A percentile compares a stretch with the other conserved stretches of the same genome.
phyloP scores from a whole-genome alignment of 1,139 yeast genomes.

The Candida mesenterica region DNA sequence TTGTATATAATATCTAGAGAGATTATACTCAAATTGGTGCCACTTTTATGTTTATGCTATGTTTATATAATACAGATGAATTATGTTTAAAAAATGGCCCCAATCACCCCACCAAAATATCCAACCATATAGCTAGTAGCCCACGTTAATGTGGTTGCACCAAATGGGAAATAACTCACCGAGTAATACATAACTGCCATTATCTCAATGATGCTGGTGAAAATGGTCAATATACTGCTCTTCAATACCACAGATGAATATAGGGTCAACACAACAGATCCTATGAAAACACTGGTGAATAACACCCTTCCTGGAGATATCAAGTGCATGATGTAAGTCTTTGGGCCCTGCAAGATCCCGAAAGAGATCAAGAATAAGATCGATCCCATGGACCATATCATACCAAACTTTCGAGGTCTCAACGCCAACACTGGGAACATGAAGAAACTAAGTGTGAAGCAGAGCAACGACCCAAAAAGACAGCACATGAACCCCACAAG shows the following conservation, averaged over 20 bases:
- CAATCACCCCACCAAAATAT: constrained; percentile 63
- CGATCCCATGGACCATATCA: constrained; percentile 91
- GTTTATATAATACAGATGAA: background rate
- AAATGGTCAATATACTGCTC: constrained; percentile 72
- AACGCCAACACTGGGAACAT: constrained; percentile 86
- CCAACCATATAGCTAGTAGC: constrained; percentile 77
- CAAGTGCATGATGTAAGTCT: constrained; percentile 71
- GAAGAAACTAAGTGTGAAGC: constrained; percentile 79
- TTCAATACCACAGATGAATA: constrained; percentile 53
- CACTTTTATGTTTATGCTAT: background rate
- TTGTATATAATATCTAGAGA: no score
- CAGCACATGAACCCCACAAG: constrained; percentile 76
- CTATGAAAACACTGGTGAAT: constrained; percentile 77
- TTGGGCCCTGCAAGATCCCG: constrained; percentile 91
- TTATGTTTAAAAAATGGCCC: constrained; percentile 23
- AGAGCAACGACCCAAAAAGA: constrained; percentile 69
- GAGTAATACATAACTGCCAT: constrained; percentile 87
- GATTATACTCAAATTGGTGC: no score
- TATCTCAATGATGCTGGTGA: constrained; percentile 74
- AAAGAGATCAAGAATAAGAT: constrained; percentile 82
- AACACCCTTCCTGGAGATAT: constrained; percentile 73
- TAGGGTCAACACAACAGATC: constrained; percentile 67
- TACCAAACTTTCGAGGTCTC: constrained; percentile 87
- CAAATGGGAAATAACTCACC: constrained; percentile 92
- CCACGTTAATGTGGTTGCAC: constrained; percentile 83